phyloP scores from a whole-genome alignment of 805 yeast genomes.

The Metschnikowia arizonensis region DNA sequence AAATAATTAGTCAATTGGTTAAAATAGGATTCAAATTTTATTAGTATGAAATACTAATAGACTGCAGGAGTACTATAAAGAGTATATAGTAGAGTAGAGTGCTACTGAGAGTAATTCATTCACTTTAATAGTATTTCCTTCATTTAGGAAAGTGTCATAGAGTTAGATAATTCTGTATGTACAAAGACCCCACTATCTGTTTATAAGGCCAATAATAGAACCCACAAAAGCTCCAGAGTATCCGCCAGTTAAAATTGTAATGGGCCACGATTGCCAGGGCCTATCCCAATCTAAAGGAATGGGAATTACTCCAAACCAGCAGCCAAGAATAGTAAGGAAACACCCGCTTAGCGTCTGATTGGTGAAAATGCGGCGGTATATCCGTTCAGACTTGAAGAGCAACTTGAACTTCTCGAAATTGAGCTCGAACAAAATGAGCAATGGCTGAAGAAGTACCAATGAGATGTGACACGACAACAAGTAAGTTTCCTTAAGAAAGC shows the following conservation, averaged over 20 bases:
- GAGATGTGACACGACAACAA: slow-evolving; percentile 61
- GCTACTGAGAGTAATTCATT: too few relatives aligned
- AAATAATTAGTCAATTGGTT: too few relatives aligned
- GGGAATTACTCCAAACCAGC: slow-evolving; percentile 92
- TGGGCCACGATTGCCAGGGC: slow-evolving; percentile 96
- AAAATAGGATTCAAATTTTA: too few relatives aligned
- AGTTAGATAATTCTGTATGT: not conserved
- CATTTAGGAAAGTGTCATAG: not conserved
- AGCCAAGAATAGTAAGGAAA: slow-evolving; percentile 48
- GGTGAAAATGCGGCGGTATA: slow-evolving; percentile 27
- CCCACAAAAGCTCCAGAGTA: slow-evolving; percentile 73
- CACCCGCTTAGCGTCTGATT: slow-evolving; percentile 28
- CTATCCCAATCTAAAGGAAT: slow-evolving; percentile 98
- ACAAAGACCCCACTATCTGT: not conserved
- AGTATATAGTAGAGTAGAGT: too few relatives aligned
- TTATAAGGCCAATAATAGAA: slow-evolving; percentile 5
- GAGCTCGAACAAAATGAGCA: slow-evolving; percentile 52
- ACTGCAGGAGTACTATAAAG: too few relatives aligned
- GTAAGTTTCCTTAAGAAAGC: slow-evolving; percentile 51
- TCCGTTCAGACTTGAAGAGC: slow-evolving; percentile 21
- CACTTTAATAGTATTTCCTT: not conserved
- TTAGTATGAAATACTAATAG: too few relatives aligned
- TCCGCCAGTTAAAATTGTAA: slow-evolving; percentile 76
- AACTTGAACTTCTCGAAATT: slow-evolving; percentile 38
- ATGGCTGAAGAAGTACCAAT: slow-evolving; percentile 56